Evolutionary conservation across 2,329 filamentous ascomycete species (phyloP), one percentile per base, ranked within the genome.

Genomic region (Aspergillus ibericus): DNA sequence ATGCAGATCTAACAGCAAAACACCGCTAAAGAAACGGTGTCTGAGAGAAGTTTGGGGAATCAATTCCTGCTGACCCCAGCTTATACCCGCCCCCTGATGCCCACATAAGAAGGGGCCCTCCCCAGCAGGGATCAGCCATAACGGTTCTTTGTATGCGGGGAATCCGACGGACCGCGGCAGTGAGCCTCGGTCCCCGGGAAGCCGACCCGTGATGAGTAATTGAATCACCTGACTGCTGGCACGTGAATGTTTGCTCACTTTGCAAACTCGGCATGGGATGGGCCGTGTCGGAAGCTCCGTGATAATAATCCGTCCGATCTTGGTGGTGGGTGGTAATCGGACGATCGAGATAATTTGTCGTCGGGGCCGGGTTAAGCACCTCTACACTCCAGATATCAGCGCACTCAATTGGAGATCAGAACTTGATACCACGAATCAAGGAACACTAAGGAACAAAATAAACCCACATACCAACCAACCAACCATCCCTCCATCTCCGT

Each of bases 221-320:
- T 4, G 20, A 2, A 20, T 65, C 60, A 66, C 51, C 32, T 53
- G 51, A 53, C 22, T 25, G 55, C 0, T 1, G 0, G 12, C 60
- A 62, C 57, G 57, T 62, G 63, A 32, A 3, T n/a, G 56, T 69
- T 70, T 70, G 65, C 47, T 32, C 42, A 12, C 51, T 64, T 67
- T 69, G 60, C 22, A 32, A 32, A 5, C 4, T 9, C 35, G 47
- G 22, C 12, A 20, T 42, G 50, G 40, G 53, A 20, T 42, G 50
- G 40, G 53, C 52, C 56, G 46, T 47, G 49, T 53, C 55, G 48
- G 50, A 59, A 56, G 38, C 46, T 58, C 46, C 56, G 55, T 59
- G 60, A 63, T 65, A 58, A 62, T 57, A 61, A 42, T 42, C 38
- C 38, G 29, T 42, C 38, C 38, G 29, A 32, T 32, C 29, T 32